Base-by-base conservation (phyloP, 495 filamentous ascomycete genomes). In the Polyplosphaeria fusca region DNA sequence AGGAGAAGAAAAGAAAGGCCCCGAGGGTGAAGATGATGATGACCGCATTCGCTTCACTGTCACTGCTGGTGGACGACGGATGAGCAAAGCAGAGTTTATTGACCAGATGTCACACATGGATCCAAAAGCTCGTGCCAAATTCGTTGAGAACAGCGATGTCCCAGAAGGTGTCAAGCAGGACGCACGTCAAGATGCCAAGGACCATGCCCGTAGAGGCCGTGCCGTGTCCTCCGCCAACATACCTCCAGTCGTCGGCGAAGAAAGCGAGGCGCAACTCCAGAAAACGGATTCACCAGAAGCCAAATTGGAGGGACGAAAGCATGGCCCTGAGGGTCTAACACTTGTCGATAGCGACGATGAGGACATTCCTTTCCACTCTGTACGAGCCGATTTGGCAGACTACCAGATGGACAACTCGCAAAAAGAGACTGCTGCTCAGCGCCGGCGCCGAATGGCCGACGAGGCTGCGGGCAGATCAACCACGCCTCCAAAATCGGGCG, bases 1-100 rank as follows among this genome's bases (percentile, higher is more conserved):
- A 16, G 58, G 49, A 35, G 50, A 23, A 28, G 60, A 47, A 22
- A 52, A 55, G 22, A 55, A 61, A 32, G 52, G 58, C 14, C 27
- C 27, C 2, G 30, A 74, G 37, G 79, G 80, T 16, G 82, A 78
- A 54, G 78, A 82, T 1, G 83, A 91, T 47, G 91, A 95, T 65
- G 81, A 85, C 32, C 77, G 83, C 37, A 85, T 96, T 51, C 87
- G 95, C 43, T 97, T 96, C 73, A 95, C 87, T 3, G 83, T 98
- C 51, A 81, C 78, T 27, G 80, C 83, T 37, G 78, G 82, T 54
- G 87, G 88, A 19, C 84, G 86, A 18, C 82, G 86, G 11, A 82
- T 97, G 86, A 93, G 81, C 67, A 96, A 95, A 70, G 82, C 86
- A 5, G 89, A 96, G 65, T 97, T 99, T 71, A 86, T 97, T 58